A percentile compares a stretch with the other conserved stretches of the same genome.
Conservation (phyloP, 176 grass and related monocot species). For the Eragrostis curvula region DNA sequence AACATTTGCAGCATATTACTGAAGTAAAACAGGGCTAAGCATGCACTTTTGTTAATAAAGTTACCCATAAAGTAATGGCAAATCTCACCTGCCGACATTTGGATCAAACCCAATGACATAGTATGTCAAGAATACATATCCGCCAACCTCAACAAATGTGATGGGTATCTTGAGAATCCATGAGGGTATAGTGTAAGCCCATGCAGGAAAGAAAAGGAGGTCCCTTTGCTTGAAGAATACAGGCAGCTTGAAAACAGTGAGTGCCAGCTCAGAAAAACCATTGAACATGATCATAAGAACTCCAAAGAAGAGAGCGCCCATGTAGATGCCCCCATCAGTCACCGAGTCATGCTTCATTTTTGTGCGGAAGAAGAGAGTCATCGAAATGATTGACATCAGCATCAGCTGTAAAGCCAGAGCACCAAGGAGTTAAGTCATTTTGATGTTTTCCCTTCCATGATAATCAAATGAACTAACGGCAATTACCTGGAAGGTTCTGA, state of each 20-base stretch:
- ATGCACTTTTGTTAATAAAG: constrained; percentile 11
- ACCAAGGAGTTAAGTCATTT: constrained; percentile 17
- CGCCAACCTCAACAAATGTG: constrained; percentile 71
- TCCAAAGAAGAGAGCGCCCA: constrained; percentile 75
- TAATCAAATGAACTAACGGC: neutral
- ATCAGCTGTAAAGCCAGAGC: constrained; percentile 55
- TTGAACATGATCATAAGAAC: constrained; percentile 86
- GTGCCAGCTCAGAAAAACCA: constrained; percentile 73
- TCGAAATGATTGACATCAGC: constrained; percentile 64
- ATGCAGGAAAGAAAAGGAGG: constrained; percentile 90
- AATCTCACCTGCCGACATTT: constrained; percentile 75
- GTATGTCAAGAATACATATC: constrained; percentile 83
- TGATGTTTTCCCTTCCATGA: neutral
- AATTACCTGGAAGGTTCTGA: constrained; percentile 73
- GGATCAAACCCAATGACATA: constrained; percentile 94
- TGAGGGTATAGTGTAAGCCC: constrained; percentile 81
- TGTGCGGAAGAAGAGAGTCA: constrained; percentile 88
- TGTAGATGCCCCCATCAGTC: constrained; percentile 54
- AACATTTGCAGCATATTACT: constrained; percentile 7
- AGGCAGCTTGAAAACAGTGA: constrained; percentile 75
- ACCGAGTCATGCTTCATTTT: constrained; percentile 61
- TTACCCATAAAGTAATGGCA: constrained; percentile 11
- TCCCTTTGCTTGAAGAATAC: constrained; percentile 97
- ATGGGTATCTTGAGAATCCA: constrained; percentile 93
- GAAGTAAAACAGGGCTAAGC: neutral